Evolutionary conservation across 495 filamentous ascomycete genomes (phyloP).

Genomic region (Penicillium nucicola): DNA sequence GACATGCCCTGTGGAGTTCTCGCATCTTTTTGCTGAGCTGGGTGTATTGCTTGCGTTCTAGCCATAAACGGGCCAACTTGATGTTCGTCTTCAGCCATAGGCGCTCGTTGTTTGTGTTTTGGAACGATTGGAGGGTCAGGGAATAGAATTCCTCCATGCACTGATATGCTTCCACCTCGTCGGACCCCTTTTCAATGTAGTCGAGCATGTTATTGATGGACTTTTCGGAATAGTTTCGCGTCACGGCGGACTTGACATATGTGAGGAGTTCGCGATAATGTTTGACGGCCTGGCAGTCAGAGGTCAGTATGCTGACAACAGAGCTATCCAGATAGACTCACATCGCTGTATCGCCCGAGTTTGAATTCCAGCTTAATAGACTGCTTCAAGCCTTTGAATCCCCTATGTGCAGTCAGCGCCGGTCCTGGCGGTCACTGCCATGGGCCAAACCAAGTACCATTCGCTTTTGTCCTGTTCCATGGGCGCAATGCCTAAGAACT

Average conservation of each 20-base stretch:
- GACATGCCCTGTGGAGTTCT: conserved; percentile 86
- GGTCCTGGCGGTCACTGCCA: neutral
- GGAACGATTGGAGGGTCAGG: conserved; percentile 86
- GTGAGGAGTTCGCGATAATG: conserved; percentile 94
- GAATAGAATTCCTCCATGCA: conserved; percentile 98
- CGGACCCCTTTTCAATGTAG: conserved; percentile 91
- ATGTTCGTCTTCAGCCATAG: conserved; percentile 99
- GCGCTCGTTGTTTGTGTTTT: conserved; percentile 95
- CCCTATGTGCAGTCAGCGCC: conserved; percentile 48
- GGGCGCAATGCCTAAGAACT: conserved; percentile 82
- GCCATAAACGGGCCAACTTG: conserved; percentile 86
- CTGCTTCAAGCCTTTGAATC: conserved; percentile 96
- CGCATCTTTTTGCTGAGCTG: conserved; percentile 79
- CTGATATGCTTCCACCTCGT: conserved; percentile 70
- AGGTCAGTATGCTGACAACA: conserved; percentile 8
- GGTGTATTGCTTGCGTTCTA: conserved; percentile 85
- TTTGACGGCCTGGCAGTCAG: conserved; percentile 71
- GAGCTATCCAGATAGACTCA: conserved; percentile 34
- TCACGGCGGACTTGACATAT: conserved; percentile 95
- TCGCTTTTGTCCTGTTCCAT: conserved; percentile 90
- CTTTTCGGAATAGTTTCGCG: conserved; percentile 97
- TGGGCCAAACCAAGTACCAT: conserved; percentile 54
- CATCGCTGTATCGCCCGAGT: conserved; percentile 78
- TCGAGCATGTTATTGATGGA: conserved; percentile 99
- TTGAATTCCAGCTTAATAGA: conserved; percentile 97